Evolutionary conservation across 2,329 filamentous ascomycete species (phyloP).

Genomic region (Cladosporium sp.): DNA sequence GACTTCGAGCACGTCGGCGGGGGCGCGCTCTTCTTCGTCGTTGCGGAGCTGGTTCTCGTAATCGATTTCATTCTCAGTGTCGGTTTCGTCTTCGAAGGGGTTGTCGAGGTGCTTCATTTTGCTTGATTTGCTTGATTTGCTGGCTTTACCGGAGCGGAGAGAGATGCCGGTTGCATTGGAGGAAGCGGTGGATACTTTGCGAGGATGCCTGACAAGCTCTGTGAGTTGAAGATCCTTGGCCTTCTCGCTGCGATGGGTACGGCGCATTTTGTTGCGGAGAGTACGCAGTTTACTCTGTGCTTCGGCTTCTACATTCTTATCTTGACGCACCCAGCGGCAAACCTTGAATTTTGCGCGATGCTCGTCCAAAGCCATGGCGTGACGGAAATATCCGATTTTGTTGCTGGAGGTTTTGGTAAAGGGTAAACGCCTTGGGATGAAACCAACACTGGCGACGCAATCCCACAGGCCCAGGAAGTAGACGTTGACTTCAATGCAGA

Average conservation of each 20-base stretch:
- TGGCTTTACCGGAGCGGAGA: neutral
- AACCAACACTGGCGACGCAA: constrained; percentile 32
- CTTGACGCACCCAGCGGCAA: constrained; percentile 7
- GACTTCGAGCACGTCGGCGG: constrained; percentile 30
- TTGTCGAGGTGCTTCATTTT: neutral
- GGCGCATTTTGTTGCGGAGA: constrained; percentile 5
- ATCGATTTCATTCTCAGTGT: constrained; percentile 1
- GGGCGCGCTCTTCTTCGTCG: constrained; percentile 23
- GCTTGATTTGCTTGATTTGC: neutral
- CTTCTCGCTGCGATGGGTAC: constrained; percentile 11
- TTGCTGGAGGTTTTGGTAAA: constrained; percentile 36
- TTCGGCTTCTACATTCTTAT: constrained; percentile 1
- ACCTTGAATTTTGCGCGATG: constrained; percentile 59
- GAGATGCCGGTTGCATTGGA: neutral
- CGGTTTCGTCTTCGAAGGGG: neutral
- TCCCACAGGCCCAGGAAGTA: constrained; percentile 41
- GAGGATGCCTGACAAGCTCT: neutral
- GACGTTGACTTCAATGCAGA: constrained; percentile 39
- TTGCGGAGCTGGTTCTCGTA: constrained; percentile 14
- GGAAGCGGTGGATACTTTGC: neutral
- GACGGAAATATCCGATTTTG: constrained; percentile 47
- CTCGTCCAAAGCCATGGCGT: constrained; percentile 68
- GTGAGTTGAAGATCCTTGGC: constrained; percentile 10
- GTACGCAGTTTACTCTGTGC: constrained; percentile 1
- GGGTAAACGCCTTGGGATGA: constrained; percentile 36